Evolutionary conservation across 2,329 filamentous ascomycete species (phyloP).

Genomic region (Davidsoniella neocaledoniae): DNA sequence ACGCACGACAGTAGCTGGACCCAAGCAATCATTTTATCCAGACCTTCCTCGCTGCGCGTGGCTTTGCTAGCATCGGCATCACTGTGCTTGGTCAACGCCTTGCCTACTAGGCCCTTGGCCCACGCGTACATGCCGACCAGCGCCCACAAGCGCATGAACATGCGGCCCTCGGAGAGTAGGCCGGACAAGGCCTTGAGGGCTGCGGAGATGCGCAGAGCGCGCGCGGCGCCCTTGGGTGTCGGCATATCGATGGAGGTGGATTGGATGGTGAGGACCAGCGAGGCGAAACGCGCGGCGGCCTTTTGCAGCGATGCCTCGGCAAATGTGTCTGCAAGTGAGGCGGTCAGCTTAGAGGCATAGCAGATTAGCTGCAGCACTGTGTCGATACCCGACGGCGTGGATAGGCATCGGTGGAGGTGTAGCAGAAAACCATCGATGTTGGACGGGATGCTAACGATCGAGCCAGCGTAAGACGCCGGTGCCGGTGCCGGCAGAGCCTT

Average conservation of each 20-base stretch:
- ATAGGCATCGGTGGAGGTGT: constrained; percentile 44
- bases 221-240: constrained; percentile 18
- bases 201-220: constrained; percentile 10
- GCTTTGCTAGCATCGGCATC: constrained; percentile 14
- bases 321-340: constrained; percentile 32
- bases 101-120: constrained; percentile 33
- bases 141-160: constrained; percentile 62
- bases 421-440: constrained; percentile 35
- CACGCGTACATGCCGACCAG: constrained; percentile 58
- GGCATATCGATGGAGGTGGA: constrained; percentile 25
- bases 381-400: constrained; percentile 53
- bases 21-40: constrained; percentile 39
- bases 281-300: constrained; percentile 33
- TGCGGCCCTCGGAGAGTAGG: constrained; percentile 53
- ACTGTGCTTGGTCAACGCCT: constrained; percentile 10
- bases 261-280: constrained; percentile 34
- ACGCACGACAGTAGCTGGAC: constrained; percentile 52
- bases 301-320: constrained; percentile 40
- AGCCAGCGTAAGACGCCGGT: constrained; percentile 14
- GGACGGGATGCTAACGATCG: constrained; percentile 19
- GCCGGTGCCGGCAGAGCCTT: constrained; percentile 1
- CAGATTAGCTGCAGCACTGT: constrained; percentile 49
- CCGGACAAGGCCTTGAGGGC: constrained; percentile 44
- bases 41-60: constrained; percentile 18
- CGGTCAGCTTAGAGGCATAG: constrained; percentile 45